Evolutionary conservation across 768 basidiomycete genomes (phyloP).

Genomic region (Leccinum longicurvipes): DNA sequence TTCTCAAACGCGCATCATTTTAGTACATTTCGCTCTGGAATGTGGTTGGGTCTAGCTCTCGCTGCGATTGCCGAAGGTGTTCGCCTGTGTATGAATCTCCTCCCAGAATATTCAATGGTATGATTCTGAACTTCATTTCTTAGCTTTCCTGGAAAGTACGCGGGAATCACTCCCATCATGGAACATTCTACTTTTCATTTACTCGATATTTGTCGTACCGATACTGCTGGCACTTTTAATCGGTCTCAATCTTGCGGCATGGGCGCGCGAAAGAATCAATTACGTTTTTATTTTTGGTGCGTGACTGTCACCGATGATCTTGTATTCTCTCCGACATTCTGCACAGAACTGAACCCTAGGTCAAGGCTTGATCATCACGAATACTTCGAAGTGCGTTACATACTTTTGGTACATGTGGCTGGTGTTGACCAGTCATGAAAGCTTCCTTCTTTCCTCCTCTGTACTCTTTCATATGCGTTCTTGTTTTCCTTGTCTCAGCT

Average conservation of each 20-base stretch:
- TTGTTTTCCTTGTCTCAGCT: constrained; percentile 76
- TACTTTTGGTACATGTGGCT: neutral
- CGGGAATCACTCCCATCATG: constrained; percentile 59
- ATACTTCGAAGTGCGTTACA: constrained; percentile 58
- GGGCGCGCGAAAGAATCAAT: constrained; percentile 78
- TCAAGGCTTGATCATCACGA: constrained; percentile 76
- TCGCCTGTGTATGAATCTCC: constrained; percentile 44
- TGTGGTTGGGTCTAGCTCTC: constrained; percentile 65
- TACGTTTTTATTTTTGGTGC: constrained; percentile 86
- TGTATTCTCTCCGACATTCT: neutral
- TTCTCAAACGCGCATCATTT: constrained; percentile 62
- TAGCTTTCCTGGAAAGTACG: constrained; percentile 55
- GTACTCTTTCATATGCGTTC: constrained; percentile 74
- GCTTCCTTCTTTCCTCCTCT: constrained; percentile 74
- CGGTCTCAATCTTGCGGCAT: constrained; percentile 77
- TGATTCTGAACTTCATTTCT: neutral
- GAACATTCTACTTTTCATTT: constrained; percentile 73
- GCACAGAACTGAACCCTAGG: constrained; percentile 62
- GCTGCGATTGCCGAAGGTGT: constrained; percentile 66
- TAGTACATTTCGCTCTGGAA: constrained; percentile 73
- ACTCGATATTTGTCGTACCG: constrained; percentile 71
- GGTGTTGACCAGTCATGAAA: constrained; percentile 24
- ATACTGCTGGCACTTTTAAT: constrained; percentile 73
- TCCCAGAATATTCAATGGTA: neutral
- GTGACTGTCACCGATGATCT: constrained; percentile 12